Base-by-base conservation (phyloP, 139 green algal species). In the Edaphochlamys debaryana region DNA sequence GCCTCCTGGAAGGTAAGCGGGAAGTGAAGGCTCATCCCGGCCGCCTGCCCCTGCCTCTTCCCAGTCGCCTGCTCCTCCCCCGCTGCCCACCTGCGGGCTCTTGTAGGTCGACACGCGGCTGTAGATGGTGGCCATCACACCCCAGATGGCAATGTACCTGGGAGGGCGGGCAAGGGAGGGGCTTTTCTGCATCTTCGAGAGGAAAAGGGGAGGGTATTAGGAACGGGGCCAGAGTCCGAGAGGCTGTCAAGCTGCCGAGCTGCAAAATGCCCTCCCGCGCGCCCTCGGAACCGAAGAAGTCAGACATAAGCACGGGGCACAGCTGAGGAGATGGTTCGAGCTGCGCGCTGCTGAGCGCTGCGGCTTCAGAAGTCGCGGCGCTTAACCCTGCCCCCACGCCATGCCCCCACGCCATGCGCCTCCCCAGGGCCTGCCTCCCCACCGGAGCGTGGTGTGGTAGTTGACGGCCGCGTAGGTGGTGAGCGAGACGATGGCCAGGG, bases 381-480 rank as follows among this genome's bases (percentile, higher is more conserved):
- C 25, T 4, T 11, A 8, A 3, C 30, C 60, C 30, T 7, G 4
- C 11, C 27, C n/a, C 1, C 13, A 37, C 60, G 19, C 60, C 30
- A n/a, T 25, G 19, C 50, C 9, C 50, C 50, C 50, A 25, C 50
- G 20, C 9, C 50, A 4, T 19, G 20, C 50, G 7, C 23, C 3
- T 34, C 29, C 2, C 13, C 58, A 27, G n/a, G n/a, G n/a, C n/a
- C n/a, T n/a, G n/a, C n/a, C n/a, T n/a, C n/a, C n/a, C n/a, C 32
- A 82, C 66, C 66, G 41, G 15, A 84, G 78, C 6, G 78, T 84
- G 45, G 78, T 84, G 78, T 84, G 78, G 64, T 84, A 84, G 66
- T 84, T 84, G 66, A 58, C 48, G 23, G 50, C 66, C 9, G 78
- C 78, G 66, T 62, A 58, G 8, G 29, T 19, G 6, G 25, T 50